Evolutionary conservation across 208 protist species (phyloP), one percentile per base, ranked within the genome.

Genomic region (Zelonia costaricensis): DNA sequence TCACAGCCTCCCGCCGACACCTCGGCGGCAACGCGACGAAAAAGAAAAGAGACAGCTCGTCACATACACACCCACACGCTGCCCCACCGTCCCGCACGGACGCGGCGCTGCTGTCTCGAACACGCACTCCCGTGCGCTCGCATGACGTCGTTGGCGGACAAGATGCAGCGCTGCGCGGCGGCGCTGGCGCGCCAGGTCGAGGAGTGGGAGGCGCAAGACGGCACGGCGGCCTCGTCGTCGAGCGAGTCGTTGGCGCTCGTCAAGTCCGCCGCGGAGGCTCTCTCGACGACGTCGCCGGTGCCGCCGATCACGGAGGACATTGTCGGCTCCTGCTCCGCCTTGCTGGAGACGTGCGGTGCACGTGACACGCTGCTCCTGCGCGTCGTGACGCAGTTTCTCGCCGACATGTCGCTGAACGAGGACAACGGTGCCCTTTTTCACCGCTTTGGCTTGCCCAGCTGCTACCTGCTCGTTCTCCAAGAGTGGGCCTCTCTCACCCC

Each of bases 391-490:
- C 70, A 70, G 43, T 70, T 95, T 52, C 53, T 93, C 27, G 69
- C 82, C 3, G 78, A 85, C 38, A 63, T 82, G 49, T 91, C 74
- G 31, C 75, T 92, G 53, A 70, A 56, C 9, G 81, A 90, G n/a
- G 84, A 88, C 30, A 92, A 91, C 59, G 76, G 68, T 25, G 49
- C 38, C 15, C 15, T 86, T 25, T 70, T 84, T 23, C 52, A 66
- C 27, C 72, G 65, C 23, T 89, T 84, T 63, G 86, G 84, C 28
- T 43, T 92, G 13, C 77, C 80, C 16, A 57, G 73, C 33, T 74
- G 62, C 22, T 93, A 83, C 61, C 62, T 92, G 25, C 20, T 90
- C 8, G 39, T 95, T 40, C 63, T 95, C 35, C 84, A 81, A 43
- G 58, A 72, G 13, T 65, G 80, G 56, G 52, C 42, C 6, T 44